Evolutionary conservation across 129 eudicot species (phyloP).

Genomic region (Sambucus nigra): DNA sequence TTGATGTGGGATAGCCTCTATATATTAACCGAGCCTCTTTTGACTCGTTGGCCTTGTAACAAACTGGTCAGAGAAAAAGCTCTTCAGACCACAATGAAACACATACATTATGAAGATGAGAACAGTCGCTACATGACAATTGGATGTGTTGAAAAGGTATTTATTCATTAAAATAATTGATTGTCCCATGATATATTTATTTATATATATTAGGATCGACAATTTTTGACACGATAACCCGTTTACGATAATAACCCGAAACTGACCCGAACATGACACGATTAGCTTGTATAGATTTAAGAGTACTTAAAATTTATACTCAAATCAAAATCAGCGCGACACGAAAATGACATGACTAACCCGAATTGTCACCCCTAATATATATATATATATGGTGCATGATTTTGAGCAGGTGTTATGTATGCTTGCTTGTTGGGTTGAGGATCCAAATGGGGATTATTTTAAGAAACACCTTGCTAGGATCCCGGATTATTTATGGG

Average conservation of each 20-base stretch:
- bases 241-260: no score
- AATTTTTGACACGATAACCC: no score
- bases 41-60: conserved; percentile 60
- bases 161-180: no score
- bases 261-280: no score
- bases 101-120: conserved; percentile 71
- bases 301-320: no score
- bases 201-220: no score
- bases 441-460: conserved; percentile 70
- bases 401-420: conserved; percentile 37
- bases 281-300: no score
- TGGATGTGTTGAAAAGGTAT: conserved; percentile 67
- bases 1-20: conserved; percentile 58
- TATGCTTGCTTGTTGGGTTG: conserved; percentile 90
- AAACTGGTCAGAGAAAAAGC: conserved; percentile 58
- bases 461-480: conserved; percentile 78
- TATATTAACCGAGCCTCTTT: conserved; percentile 43
- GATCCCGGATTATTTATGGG: conserved; percentile 69
- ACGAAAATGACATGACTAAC: background rate
- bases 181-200: no score
- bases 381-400: background rate
- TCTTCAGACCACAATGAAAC: conserved; percentile 41
- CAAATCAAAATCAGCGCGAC: no score
- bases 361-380: background rate
- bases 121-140: conserved; percentile 65